These are phyloP conservation scores for Blastobotrys mokoenaii DNA, from an alignment of 805 yeast genomes.

Conservation along the genomic window DNA sequence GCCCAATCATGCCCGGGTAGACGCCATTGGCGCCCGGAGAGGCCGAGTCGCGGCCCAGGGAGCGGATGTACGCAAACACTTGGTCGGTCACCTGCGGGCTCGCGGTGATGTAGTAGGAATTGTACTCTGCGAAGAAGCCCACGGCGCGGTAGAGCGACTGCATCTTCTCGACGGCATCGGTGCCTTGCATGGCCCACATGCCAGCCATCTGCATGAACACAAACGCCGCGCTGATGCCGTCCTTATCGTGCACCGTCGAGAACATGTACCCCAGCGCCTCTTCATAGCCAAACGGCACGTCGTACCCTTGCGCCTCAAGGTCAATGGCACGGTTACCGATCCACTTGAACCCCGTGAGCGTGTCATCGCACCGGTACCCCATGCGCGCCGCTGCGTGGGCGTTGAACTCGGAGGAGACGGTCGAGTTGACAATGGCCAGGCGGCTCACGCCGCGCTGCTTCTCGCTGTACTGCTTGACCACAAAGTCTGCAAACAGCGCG, in stretches of 20 bases:
- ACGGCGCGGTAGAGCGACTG: conserved; percentile 51
- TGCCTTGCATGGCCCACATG: conserved; percentile 37
- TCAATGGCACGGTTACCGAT: conserved; percentile 83
- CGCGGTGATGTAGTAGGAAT: conserved; percentile 72
- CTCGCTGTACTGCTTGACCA: conserved; percentile 32
- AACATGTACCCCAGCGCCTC: conserved; percentile 97
- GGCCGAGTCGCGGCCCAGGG: neutral
- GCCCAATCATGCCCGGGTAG: conserved; percentile 48
- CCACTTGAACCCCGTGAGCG: conserved; percentile 97
- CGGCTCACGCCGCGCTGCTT: conserved; percentile 18
- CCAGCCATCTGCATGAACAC: conserved; percentile 65
- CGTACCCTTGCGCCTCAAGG: conserved; percentile 51
- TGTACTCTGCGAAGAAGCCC: conserved; percentile 78
- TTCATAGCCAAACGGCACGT: conserved; percentile 85
- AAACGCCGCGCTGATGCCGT: conserved; percentile 75
- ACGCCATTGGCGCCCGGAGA: conserved; percentile 6
- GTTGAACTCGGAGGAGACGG: conserved; percentile 85
- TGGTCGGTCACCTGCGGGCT: conserved; percentile 41
- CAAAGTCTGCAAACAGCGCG: conserved; percentile 63
- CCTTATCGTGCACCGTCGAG: conserved; percentile 76
- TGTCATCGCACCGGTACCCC: conserved; percentile 63
- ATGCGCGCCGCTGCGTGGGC: conserved; percentile 53
- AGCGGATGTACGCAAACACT: conserved; percentile 51
- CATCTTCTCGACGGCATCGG: conserved; percentile 42
- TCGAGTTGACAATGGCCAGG: conserved; percentile 66